Base-by-base conservation (phyloP, 495 filamentous ascomycete species). In the Penicillium cinerascens region DNA sequence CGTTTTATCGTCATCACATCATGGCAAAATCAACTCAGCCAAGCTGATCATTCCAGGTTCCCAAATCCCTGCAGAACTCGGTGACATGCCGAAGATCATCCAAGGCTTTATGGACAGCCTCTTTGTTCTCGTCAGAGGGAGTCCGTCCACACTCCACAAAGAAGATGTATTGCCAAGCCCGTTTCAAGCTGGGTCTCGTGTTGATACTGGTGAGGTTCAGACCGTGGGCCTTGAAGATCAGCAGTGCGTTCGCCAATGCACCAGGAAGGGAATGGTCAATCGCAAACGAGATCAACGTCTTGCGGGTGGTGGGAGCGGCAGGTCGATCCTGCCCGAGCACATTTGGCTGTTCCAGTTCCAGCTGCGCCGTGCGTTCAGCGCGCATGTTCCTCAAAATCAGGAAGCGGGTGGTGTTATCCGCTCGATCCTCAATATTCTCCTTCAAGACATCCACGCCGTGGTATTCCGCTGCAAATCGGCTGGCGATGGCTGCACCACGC, bases 201-300 rank as follows among this genome's bases (percentile, higher is more conserved):
- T 87, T 90, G 65, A 97, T 96, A 66, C 87, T 92, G 13, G 92
- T 96, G 33, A 98, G 73, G 65, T 97, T 97, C 40, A 97, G 67
- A 0, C 77, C 74, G 57, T 79, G 75, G 9, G 70, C 67, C 59
- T 85, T 82, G 70, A 98, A 97, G 38, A 89, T 85, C 37, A 83
- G 74, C 49, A 98, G 72, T 17, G 86, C 85, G 60, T 91, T 81
- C 11, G 90, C 91, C 54, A 98, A 74, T 15, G 89, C 86, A 8
- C 93, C 93, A 0, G 89, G 85, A 17, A 76, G 64, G n/a, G 78
- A 66, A 63, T 96, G 91, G 54, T 86, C 78, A 52, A 96, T 80
- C 20, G 83, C 90, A 69, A 97, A 97, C 11, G 84, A 83, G 33
- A 95, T 74, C 23, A 97, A 73, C 6, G 83, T 82, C 70, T 96